A percentile compares a stretch with the other conserved stretches of the same genome.
These are phyloP conservation scores for Pelargonium myrrhifolium DNA, from an alignment of 441 rosid genomes.

Conservation along the genomic window DNA sequence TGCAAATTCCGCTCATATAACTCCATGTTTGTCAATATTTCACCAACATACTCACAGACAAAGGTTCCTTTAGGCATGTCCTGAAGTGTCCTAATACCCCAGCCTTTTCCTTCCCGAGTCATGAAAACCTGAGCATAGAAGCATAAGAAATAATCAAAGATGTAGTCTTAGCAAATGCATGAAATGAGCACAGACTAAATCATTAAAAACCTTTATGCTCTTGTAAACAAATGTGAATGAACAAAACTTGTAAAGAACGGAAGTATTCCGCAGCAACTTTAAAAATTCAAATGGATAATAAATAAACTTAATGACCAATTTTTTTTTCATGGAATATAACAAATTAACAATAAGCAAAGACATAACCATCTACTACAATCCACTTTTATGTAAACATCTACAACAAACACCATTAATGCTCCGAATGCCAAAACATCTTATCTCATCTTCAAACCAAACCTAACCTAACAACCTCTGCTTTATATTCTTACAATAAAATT, in stretches of 20 bases:
- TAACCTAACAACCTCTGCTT: not conserved
- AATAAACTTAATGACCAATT: not conserved
- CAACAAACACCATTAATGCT: not conserved
- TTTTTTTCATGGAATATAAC: too few species aligned
- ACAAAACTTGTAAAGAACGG: not conserved
- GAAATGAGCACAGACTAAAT: not conserved
- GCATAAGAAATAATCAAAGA: not conserved
- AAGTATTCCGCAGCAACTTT: not conserved
- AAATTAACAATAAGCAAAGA: not conserved
- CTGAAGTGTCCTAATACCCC: slow-evolving; percentile 72
- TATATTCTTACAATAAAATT: not conserved
- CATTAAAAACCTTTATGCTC: not conserved
- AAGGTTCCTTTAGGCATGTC: slow-evolving; percentile 82
- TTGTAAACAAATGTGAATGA: not conserved
- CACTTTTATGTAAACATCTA: not conserved
- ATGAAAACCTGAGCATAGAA: slow-evolving; percentile 55
- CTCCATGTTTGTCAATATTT: slow-evolving; percentile 73
- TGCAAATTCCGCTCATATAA: slow-evolving; percentile 50
- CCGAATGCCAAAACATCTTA: too few species aligned
- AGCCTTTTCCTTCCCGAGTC: slow-evolving; percentile 62
- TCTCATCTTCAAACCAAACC: not conserved
- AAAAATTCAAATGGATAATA: not conserved
- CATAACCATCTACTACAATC: not conserved
- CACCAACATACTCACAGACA: slow-evolving; percentile 82
- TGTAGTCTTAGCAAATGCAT: not conserved